phyloP scores from a whole-genome alignment of 331 rosid species.

The Rosa hybrid region DNA sequence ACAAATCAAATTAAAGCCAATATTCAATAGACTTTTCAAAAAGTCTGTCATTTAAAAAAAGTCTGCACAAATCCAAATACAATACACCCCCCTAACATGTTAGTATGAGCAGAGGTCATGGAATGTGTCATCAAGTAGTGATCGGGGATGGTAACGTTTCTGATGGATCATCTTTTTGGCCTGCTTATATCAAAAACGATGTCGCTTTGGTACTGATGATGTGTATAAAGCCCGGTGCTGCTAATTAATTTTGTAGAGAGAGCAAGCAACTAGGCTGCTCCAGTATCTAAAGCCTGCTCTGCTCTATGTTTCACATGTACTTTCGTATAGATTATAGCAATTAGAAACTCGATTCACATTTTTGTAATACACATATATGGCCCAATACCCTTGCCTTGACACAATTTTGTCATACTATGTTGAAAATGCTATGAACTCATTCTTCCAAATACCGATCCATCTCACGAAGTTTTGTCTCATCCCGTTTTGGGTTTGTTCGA shows the following conservation, averaged over 20 bases:
- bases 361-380: conserved; percentile 18
- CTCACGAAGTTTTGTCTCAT: background rate
- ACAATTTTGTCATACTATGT: background rate
- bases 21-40: too few relatives aligned
- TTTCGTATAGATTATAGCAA: too few relatives aligned
- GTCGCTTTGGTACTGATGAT: conserved; percentile 7
- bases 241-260: conserved; percentile 53
- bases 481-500: background rate
- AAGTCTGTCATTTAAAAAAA: too few relatives aligned
- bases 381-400: background rate
- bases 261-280: conserved; percentile 82
- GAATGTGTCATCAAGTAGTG: background rate
- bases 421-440: background rate
- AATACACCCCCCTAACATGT: too few relatives aligned
- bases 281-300: conserved; percentile 19
- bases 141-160: background rate
- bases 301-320: background rate
- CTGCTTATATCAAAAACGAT: background rate
- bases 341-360: conserved; percentile 2
- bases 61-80: too few relatives aligned
- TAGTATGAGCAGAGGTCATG: conserved; percentile 29
- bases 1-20: too few relatives aligned
- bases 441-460: background rate
- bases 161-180: background rate
- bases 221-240: conserved; percentile 22